phyloP scores from a whole-genome alignment of 306 rosid species.

The Oemleria cerasiformis region DNA sequence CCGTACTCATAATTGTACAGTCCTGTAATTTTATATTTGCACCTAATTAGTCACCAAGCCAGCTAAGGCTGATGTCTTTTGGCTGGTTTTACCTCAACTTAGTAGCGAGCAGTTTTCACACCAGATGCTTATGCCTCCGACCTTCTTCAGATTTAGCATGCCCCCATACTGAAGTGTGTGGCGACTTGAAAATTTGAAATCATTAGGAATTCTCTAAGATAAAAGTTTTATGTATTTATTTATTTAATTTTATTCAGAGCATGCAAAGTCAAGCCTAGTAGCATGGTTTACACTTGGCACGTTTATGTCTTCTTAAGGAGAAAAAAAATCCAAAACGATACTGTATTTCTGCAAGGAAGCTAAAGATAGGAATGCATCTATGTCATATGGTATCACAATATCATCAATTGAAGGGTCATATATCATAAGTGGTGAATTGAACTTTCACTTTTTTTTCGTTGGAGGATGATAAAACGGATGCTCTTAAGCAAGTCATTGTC shows the following conservation, averaged over 20 bases:
- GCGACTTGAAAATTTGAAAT: not conserved
- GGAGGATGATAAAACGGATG: not conserved
- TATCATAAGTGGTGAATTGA: no score
- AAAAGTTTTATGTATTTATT: no score
- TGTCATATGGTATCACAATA: not conserved
- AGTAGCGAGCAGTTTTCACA: no score
- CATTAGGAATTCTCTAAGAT: not conserved
- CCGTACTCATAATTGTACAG: not conserved
- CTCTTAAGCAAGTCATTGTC: not conserved
- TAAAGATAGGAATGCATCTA: not conserved
- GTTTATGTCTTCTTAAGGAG: not conserved
- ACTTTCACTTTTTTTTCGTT: no score
- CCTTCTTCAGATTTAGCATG: no score
- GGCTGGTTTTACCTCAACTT: not conserved
- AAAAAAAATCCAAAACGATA: not conserved
- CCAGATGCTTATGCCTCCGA: no score
- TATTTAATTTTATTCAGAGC: not conserved
- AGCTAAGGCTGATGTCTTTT: not conserved
- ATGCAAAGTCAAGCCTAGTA: not conserved
- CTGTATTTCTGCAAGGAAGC: not conserved
- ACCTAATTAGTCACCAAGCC: not conserved
- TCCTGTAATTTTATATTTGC: not conserved
- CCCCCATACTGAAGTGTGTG: no score
- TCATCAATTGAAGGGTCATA: not conserved
- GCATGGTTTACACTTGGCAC: not conserved